Percentiles rank a stretch among this genome's conserved stretches.
These are phyloP conservation scores for Leishmania amazonensis DNA, from an alignment of 208 protist species.

Conservation along the genomic window DNA sequence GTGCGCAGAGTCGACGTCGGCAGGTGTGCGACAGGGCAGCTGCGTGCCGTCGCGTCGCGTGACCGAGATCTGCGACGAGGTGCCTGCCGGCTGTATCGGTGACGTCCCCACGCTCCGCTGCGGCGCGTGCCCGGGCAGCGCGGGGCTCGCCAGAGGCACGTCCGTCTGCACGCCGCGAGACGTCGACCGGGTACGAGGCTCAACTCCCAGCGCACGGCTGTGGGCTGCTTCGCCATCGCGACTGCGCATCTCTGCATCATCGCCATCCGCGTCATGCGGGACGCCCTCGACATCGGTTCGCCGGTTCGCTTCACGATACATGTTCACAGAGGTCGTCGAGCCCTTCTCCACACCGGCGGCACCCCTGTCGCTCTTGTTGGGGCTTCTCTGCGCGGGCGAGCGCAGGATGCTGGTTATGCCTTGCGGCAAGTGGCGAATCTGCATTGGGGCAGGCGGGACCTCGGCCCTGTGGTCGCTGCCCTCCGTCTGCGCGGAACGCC, in stretches of 20 bases:
- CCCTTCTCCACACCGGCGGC: not conserved
- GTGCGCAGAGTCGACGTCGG: not conserved
- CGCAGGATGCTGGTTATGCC: constrained; percentile 28
- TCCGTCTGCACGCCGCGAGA: constrained; percentile 68
- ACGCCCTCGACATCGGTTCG: not conserved
- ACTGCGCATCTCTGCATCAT: not conserved
- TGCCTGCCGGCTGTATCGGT: constrained; percentile 37
- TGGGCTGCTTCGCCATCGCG: not conserved
- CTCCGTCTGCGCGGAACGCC: not conserved
- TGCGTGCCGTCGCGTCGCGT: not conserved
- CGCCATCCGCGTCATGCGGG: constrained; percentile 3
- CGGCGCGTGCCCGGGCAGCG: not conserved
- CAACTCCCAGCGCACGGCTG: too few relatives aligned
- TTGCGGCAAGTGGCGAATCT: constrained; percentile 19
- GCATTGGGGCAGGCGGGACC: not conserved
- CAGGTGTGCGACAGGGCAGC: not conserved
- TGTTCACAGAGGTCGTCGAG: not conserved
- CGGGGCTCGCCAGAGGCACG: not conserved
- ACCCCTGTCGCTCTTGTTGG: not conserved
- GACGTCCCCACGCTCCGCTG: constrained; percentile 55
- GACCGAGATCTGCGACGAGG: not conserved
- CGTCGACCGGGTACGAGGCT: constrained; percentile 28
- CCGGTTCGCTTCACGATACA: not conserved
- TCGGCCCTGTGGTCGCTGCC: not conserved
- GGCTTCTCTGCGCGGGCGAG: constrained; percentile 1